phyloP scores from a whole-genome alignment of 805 yeast genomes.

The Metschnikowia chrysomelidarum region DNA sequence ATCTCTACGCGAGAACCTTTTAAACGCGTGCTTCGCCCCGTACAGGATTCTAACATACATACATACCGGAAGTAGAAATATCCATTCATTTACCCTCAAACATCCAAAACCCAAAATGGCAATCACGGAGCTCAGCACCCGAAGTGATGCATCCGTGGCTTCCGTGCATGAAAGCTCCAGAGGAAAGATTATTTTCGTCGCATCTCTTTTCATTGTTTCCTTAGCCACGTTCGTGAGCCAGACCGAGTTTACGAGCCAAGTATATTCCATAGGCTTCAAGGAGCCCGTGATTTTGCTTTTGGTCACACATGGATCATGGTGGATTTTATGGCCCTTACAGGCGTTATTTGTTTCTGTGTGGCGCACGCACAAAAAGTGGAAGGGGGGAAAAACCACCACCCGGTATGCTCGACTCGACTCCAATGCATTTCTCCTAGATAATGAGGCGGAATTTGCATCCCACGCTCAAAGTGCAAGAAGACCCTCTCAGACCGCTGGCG shows the following conservation, averaged over 20 bases:
- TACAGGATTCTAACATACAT: too few species aligned
- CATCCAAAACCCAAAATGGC: conserved; percentile 23
- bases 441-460: conserved; percentile 11
- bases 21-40: too few species aligned
- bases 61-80: too few species aligned
- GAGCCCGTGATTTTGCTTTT: conserved; percentile 69
- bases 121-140: conserved; percentile 31
- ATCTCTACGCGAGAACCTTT: too few species aligned
- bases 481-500: conserved; percentile 10
- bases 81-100: neutral
- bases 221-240: conserved; percentile 66
- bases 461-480: conserved; percentile 9
- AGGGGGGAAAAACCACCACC: conserved; percentile 15
- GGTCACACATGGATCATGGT: conserved; percentile 79
- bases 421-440: conserved; percentile 29
- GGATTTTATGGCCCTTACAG: conserved; percentile 70
- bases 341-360: conserved; percentile 46
- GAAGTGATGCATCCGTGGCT: conserved; percentile 22
- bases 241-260: conserved; percentile 74
- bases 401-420: conserved; percentile 30
- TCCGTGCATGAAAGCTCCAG: conserved; percentile 28
- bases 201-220: conserved; percentile 32
- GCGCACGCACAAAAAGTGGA: conserved; percentile 38
- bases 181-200: conserved; percentile 38
- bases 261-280: conserved; percentile 55